These are phyloP conservation scores for Phytophthora cryptogea DNA, from an alignment of 352 stramenopile species.

Conservation along the genomic window DNA sequence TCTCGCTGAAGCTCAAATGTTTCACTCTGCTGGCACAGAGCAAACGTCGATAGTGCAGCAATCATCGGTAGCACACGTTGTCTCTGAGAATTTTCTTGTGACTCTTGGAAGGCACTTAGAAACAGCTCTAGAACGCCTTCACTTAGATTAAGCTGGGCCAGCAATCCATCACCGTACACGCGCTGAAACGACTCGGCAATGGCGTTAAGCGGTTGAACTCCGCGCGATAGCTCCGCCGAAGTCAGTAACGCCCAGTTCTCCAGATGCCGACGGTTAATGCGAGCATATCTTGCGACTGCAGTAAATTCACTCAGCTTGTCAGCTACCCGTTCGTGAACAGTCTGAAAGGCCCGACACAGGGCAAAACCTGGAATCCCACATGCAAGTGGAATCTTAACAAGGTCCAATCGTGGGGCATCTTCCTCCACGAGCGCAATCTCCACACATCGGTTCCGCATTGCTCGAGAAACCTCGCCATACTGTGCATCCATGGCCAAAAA, in stretches of 20 bases:
- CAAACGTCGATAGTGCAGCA: slow-evolving; percentile 48
- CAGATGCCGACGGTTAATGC: slow-evolving; percentile 74
- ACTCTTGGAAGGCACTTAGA: slow-evolving; percentile 35
- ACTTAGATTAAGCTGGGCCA: slow-evolving; percentile 49
- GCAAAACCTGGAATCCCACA: slow-evolving; percentile 70
- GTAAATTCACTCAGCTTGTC: slow-evolving; percentile 32
- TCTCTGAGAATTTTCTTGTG: slow-evolving; percentile 16
- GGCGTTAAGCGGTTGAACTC: slow-evolving; percentile 43
- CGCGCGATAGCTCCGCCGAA: slow-evolving; percentile 65
- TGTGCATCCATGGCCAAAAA: slow-evolving; percentile 98
- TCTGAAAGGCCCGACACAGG: slow-evolving; percentile 67
- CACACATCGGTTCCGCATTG: slow-evolving; percentile 99
- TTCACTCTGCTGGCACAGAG: slow-evolving; percentile 64
- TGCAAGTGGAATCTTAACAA: slow-evolving; percentile 64
- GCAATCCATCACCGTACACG: slow-evolving; percentile 63
- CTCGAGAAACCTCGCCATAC: slow-evolving; percentile 97
- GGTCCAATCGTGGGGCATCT: slow-evolving; percentile 60
- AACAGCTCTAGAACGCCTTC: slow-evolving; percentile 43
- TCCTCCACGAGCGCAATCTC: slow-evolving; percentile 90
- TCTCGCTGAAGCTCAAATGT: slow-evolving; percentile 60
- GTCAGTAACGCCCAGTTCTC: slow-evolving; percentile 79
- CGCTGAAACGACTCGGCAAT: slow-evolving; percentile 64
- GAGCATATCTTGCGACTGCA: slow-evolving; percentile 29
- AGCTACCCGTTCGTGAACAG: slow-evolving; percentile 57
- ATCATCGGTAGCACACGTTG: slow-evolving; percentile 46